Base-by-base conservation (phyloP, 2,329 filamentous ascomycete genomes). In the Ophiosphaerella narmari region DNA sequence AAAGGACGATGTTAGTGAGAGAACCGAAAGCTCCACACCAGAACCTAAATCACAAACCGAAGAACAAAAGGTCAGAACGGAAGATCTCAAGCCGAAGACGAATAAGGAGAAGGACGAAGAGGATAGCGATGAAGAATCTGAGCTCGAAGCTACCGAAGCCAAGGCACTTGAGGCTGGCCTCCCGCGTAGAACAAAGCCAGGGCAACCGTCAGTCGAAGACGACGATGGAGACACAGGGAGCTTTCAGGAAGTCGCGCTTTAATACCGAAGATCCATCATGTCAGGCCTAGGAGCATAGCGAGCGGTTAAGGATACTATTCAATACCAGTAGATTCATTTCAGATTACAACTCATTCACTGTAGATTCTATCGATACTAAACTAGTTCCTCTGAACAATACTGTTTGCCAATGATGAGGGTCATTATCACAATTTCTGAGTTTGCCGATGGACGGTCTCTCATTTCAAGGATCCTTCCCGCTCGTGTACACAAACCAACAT, bases 51-150 rank as follows among this genome's bases (percentile, higher is more conserved):
- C 45, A n/a, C 45, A 48, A 36, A 39, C 70, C 60, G 18, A 72
- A 66, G 66, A 72, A 54, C 67, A 69, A 40, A 73, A 72, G 40
- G 63, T 68, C 16, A 59, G 68, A 44, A 66, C 68, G 6, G 67
- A 71, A 39, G 66, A 72, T 26, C 34, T 71, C 29, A 71, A 67
- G 43, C 63, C 64, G 13, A 62, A 66, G 21, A 51, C 63, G 26
- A 66, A 68, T 41, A 59, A 65, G 45, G 65, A 56, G 29, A 63
- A 57, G 33, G 55, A 64, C 13, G 64, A 55, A 50, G 60, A 57
- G 46, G 64, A 72, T 21, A 52, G 54, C 8, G 61, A 62, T 9
- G 58, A 65, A 7, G 62, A 63, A 23, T 55, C 54, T 7, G 51
- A 63, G 49, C 53, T 58, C 12, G 59, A 55, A 33, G 39, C 56